Evolutionary conservation across 257 asterid species (phyloP).

Genomic region (Gentiana straminea): DNA sequence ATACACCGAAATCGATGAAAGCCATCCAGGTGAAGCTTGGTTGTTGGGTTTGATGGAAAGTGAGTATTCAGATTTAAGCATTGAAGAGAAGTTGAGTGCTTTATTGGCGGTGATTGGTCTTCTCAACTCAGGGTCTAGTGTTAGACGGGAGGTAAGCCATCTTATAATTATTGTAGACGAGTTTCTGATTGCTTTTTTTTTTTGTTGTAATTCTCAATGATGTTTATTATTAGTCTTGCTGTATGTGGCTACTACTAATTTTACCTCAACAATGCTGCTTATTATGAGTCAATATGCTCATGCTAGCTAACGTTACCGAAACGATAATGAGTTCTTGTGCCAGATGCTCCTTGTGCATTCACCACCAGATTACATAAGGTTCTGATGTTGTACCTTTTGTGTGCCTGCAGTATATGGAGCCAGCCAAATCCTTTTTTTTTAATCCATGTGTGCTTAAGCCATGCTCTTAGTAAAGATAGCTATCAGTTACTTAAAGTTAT

Average conservation of each 20-base stretch:
- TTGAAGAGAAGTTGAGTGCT: constrained; percentile 76
- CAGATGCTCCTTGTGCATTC: no score
- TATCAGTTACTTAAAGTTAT: no score
- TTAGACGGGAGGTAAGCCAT: constrained; percentile 65
- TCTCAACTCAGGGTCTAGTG: constrained; percentile 63
- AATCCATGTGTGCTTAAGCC: no score
- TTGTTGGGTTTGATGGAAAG: constrained; percentile 88
- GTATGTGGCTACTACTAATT: neutral
- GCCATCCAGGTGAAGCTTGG: constrained; percentile 96
- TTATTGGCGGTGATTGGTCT: constrained; percentile 68
- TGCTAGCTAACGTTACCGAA: no score
- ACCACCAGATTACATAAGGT: no score
- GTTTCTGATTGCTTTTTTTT: neutral
- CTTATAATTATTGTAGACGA: neutral
- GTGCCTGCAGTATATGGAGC: no score
- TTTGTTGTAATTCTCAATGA: neutral
- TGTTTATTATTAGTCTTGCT: neutral
- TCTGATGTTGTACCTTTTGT: no score
- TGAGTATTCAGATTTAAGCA: constrained; percentile 85
- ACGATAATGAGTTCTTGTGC: no score
- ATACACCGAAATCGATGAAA: constrained; percentile 81
- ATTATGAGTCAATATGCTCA: neutral
- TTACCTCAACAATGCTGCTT: neutral
- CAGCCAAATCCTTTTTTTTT: no score
- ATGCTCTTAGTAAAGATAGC: no score